A percentile compares a stretch with the other conserved stretches of the same genome.
phyloP scores from a whole-genome alignment of 2,329 filamentous ascomycete genomes.

The Remersonia thermophila region DNA sequence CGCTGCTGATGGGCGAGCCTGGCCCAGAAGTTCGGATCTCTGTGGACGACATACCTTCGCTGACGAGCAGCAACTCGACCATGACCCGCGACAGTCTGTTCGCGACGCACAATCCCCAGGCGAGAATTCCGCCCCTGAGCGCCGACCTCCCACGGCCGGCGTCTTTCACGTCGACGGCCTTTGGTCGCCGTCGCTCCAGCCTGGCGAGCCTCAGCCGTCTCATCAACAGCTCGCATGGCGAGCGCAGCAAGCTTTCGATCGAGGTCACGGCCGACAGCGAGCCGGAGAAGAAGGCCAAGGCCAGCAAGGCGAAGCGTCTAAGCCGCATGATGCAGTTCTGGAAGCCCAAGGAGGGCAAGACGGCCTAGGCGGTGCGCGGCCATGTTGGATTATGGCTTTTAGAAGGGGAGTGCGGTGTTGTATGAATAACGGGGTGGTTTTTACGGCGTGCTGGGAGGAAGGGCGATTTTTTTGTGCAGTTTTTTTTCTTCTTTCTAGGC shows the following conservation, averaged over 20 bases:
- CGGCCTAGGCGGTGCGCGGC: conserved; percentile 4
- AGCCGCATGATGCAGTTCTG: conserved; percentile 71
- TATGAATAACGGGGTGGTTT: too few species aligned
- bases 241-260: conserved; percentile 62
- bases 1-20: conserved; percentile 59
- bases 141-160: conserved; percentile 42
- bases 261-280: conserved; percentile 48
- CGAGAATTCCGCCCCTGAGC: conserved; percentile 35
- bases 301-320: conserved; percentile 55
- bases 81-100: conserved; percentile 58
- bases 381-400: too few species aligned
- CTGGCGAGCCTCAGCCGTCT: conserved; percentile 65
- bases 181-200: conserved; percentile 61
- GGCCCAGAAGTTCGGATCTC: conserved; percentile 62
- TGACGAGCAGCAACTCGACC: conserved; percentile 65
- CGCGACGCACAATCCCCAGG: conserved; percentile 26
- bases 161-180: conserved; percentile 48
- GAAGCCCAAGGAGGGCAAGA: conserved; percentile 43
- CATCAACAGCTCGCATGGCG: conserved; percentile 62
- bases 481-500: too few species aligned
- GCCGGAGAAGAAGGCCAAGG: conserved; percentile 43
- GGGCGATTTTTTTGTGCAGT: too few species aligned
- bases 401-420: too few species aligned
- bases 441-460: too few species aligned
- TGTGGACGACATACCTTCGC: conserved; percentile 57